A percentile compares a stretch with the other conserved stretches of the same genome.
These are phyloP conservation scores for Penicillium janthinellum DNA, from an alignment of 2,329 filamentous ascomycete species.

Conservation along the genomic window DNA sequence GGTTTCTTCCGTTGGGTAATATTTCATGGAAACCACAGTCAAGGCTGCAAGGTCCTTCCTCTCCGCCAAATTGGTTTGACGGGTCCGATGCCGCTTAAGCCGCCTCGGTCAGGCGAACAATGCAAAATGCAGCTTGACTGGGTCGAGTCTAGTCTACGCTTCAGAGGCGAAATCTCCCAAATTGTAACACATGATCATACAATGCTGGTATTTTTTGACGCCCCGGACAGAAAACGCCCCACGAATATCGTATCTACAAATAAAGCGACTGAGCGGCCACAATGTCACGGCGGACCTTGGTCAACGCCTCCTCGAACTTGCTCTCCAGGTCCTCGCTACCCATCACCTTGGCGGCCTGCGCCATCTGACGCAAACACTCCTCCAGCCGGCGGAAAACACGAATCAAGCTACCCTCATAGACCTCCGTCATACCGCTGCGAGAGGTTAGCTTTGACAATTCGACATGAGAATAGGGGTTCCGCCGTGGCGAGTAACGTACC, in stretches of 20 bases:
- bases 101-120: slow-evolving; percentile 4
- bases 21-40: neutral
- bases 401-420: slow-evolving; percentile 95
- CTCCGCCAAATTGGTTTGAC: neutral
- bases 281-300: slow-evolving; percentile 88
- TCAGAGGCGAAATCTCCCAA: neutral
- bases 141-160: neutral
- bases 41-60: neutral
- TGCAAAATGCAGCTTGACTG: neutral
- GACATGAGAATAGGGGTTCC: neutral
- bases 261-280: slow-evolving; percentile 94
- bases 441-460: slow-evolving; percentile 8
- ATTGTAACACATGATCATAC: neutral
- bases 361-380: slow-evolving; percentile 92
- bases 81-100: slow-evolving; percentile 8
- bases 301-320: slow-evolving; percentile 85
- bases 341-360: slow-evolving; percentile 95
- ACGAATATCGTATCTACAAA: slow-evolving; percentile 57
- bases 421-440: slow-evolving; percentile 94
- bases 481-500: slow-evolving; percentile 63
- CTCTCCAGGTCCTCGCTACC: slow-evolving; percentile 89
- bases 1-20: neutral
- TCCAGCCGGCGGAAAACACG: slow-evolving; percentile 94
- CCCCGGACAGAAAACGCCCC: slow-evolving; percentile 11
- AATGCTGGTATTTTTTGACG: slow-evolving; percentile 4